A percentile compares a stretch with the other conserved stretches of the same genome.
phyloP scores from a whole-genome alignment of 2,329 filamentous ascomycete species.

The Curvularia spicifera region DNA sequence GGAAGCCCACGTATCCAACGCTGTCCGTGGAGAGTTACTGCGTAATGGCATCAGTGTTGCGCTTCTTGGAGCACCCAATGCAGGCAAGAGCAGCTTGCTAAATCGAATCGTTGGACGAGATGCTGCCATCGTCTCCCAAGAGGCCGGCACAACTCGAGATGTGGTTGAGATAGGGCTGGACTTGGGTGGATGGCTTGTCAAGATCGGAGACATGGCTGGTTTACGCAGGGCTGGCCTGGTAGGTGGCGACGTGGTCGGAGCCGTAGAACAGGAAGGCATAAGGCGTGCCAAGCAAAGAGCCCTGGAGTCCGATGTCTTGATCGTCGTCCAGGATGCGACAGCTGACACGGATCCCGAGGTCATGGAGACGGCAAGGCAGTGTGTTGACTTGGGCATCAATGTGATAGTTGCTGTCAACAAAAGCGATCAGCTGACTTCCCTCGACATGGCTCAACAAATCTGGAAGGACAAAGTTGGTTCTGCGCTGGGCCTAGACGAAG shows the following conservation, averaged over 20 bases:
- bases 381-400: constrained; percentile 57
- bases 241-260: constrained; percentile 61
- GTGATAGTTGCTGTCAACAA: constrained; percentile 69
- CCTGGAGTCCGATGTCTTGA: constrained; percentile 80
- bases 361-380: constrained; percentile 58
- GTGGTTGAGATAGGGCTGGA: constrained; percentile 92
- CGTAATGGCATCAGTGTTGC: constrained; percentile 85
- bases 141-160: constrained; percentile 93
- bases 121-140: constrained; percentile 90
- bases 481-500: constrained; percentile 31
- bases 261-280: constrained; percentile 89
- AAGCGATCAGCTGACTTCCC: constrained; percentile 58
- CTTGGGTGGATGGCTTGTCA: constrained; percentile 86
- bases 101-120: constrained; percentile 90
- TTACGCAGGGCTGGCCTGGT: constrained; percentile 63
- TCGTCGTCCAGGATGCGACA: constrained; percentile 72
- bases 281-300: constrained; percentile 82
- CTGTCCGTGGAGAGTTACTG: constrained; percentile 81
- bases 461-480: constrained; percentile 35
- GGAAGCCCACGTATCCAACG: constrained; percentile 73
- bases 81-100: constrained; percentile 91
- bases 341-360: constrained; percentile 72
- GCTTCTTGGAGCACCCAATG: constrained; percentile 89
- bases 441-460: constrained; percentile 5
- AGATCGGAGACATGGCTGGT: constrained; percentile 94